Evolutionary conservation across 2,329 filamentous ascomycete genomes (phyloP), one percentile per base, ranked within the genome.

Genomic region (Eutypa lata): DNA sequence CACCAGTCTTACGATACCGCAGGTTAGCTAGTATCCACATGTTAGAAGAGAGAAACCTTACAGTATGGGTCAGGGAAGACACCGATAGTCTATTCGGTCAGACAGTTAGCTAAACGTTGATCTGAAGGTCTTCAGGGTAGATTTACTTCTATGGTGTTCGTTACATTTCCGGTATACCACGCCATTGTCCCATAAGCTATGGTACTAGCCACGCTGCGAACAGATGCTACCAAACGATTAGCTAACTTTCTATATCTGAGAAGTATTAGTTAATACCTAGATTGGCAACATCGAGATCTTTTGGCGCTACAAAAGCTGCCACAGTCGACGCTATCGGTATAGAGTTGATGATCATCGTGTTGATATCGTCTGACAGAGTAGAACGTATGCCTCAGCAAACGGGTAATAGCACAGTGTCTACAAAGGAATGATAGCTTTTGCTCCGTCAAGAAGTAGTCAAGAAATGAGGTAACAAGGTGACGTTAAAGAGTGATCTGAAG

Each of bases 11-110:
- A 53, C 56, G n/a, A 14, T 14, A 37, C 22, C 21, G 16, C n/a
- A 48, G 42, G 49, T 63, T 22, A 61, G 58, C 22, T 24, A 50
- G 10, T 19, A 4, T 54, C 55, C 61, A 66, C 56, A 68, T 61
- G 80, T 75, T 75, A 80, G 63, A 78, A 18, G 10, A 18, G 33
- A 8, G 3, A 21, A 33, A 3, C 11, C 58, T 62, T 59, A 67
- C 64, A 91, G 64, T 88, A 86, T 22, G 87, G 87, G 26, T 76
- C 68, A 3, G 84, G 82, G 31, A 91, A 76, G 59, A 88, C 81
- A 49, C 78, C 84, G 43, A 86, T 77, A 8, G 78, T 77, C 69
- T 83, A n/a, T n/a, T n/a, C n/a, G 45, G n/a, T 3, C 6, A 31
- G 21, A 31, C 8, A 49, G 47, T 21, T 19, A 31, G 26, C 26